These are phyloP conservation scores for Trypanosoma theileri DNA, from an alignment of 208 protist species.

Conservation along the genomic window DNA sequence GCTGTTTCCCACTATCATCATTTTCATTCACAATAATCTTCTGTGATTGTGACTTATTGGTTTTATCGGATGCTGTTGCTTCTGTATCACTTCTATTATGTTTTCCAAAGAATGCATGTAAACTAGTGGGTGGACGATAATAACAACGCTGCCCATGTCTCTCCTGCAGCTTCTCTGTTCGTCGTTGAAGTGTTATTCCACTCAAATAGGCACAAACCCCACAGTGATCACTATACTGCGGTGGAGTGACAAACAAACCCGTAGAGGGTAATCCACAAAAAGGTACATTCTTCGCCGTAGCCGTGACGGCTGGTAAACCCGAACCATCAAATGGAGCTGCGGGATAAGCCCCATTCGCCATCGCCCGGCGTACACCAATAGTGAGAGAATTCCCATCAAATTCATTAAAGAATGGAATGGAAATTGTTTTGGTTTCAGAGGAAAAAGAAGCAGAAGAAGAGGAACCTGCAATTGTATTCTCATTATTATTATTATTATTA, in stretches of 20 bases:
- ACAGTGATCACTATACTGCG: conserved; percentile 91
- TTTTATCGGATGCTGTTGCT: not conserved
- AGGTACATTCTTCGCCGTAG: conserved; percentile 34
- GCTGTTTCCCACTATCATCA: conserved; percentile 1
- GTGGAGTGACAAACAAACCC: conserved; percentile 83
- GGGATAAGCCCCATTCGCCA: conserved; percentile 61
- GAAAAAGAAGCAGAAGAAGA: too few relatives aligned
- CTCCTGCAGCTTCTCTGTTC: conserved; percentile 46
- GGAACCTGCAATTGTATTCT: too few relatives aligned
- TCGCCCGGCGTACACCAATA: conserved; percentile 52
- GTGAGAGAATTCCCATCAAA: conserved; percentile 38
- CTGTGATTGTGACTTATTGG: not conserved
- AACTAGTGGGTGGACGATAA: conserved; percentile 58
- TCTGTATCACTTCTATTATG: not conserved
- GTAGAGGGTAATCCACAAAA: conserved; percentile 74
- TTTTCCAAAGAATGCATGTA: conserved; percentile 60
- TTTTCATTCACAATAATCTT: not conserved
- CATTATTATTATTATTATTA: too few relatives aligned
- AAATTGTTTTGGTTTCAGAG: not conserved
- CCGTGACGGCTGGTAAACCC: conserved; percentile 57
- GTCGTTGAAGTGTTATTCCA: conserved; percentile 31
- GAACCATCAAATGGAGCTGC: conserved; percentile 70
- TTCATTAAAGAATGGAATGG: conserved; percentile 46
- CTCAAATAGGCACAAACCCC: conserved; percentile 65
- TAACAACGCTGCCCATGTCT: conserved; percentile 50